phyloP scores from a whole-genome alignment of 2,329 filamentous ascomycete species.

The Mariannaea elegans region DNA sequence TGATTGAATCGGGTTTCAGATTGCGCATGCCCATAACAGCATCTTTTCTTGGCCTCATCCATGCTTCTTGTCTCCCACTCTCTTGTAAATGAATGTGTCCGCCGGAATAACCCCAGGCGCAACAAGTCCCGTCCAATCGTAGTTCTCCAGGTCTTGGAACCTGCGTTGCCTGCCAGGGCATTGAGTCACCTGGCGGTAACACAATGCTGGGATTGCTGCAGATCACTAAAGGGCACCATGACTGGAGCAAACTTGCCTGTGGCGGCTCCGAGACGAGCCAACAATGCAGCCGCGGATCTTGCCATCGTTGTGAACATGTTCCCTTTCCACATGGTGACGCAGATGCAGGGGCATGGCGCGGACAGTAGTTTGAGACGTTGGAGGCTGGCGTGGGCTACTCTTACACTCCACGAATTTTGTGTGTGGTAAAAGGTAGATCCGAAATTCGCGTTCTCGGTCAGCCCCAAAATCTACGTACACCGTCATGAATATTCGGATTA shows the following conservation, averaged over 20 bases:
- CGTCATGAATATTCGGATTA: no score
- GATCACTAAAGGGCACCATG: slow-evolving; percentile 2
- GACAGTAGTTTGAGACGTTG: background rate
- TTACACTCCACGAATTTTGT: no score
- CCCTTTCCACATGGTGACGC: background rate
- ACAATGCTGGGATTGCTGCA: slow-evolving; percentile 7
- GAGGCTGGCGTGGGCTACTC: background rate
- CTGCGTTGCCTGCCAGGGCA: slow-evolving; percentile 7
- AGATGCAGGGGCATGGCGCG: background rate
- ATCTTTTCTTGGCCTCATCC: background rate
- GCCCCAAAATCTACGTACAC: no score
- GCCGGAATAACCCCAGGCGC: background rate
- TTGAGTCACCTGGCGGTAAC: slow-evolving; percentile 2
- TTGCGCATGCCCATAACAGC: background rate
- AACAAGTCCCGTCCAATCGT: slow-evolving; percentile 10
- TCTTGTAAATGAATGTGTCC: background rate
- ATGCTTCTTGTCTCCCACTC: background rate
- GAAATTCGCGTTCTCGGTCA: no score
- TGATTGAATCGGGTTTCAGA: background rate
- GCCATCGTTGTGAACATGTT: background rate
- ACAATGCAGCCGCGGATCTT: background rate
- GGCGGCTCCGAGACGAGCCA: background rate
- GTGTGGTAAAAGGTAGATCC: no score
- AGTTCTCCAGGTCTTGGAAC: background rate
- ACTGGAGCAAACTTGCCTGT: background rate